Percentiles rank a stretch among this genome's conserved stretches.
Conservation (phyloP, 805 yeast species). For the Ogataea polymorpha region DNA sequence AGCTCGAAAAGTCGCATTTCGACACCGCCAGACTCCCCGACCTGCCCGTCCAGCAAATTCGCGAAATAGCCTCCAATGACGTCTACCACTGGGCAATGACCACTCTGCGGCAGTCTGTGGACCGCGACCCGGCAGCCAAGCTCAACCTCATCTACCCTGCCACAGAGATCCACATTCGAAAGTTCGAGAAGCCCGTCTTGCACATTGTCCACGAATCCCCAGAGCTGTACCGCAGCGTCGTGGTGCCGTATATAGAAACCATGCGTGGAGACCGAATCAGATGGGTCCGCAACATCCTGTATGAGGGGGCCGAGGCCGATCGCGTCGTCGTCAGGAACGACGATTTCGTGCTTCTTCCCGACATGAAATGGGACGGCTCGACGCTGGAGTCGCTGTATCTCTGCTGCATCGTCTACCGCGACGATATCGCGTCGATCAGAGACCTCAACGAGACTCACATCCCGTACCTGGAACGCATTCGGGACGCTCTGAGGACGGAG, state of each 20-base stretch:
- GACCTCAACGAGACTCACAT: constrained; percentile 63
- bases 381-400: constrained; percentile 70
- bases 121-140: constrained; percentile 57
- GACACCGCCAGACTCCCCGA: constrained; percentile 29
- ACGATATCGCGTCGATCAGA: constrained; percentile 68
- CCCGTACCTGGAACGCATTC: constrained; percentile 51
- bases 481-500: constrained; percentile 41
- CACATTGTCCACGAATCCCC: constrained; percentile 81
- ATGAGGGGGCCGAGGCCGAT: constrained; percentile 81
- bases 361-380: constrained; percentile 92
- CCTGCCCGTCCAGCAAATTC: constrained; percentile 22
- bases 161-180: constrained; percentile 75
- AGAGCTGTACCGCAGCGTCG: constrained; percentile 56
- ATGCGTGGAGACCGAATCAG: constrained; percentile 75
- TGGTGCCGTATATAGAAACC: constrained; percentile 71
- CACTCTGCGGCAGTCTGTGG: constrained; percentile 45
- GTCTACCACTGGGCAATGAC: constrained; percentile 81
- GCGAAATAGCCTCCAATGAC: constrained; percentile 65
- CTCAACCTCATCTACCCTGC: constrained; percentile 86
- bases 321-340: constrained; percentile 68
- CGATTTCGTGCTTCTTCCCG: constrained; percentile 77
- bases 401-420: constrained; percentile 69
- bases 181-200: constrained; percentile 58
- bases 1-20: constrained; percentile 73
- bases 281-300: constrained; percentile 87